Conservation (phyloP, 2,329 filamentous ascomycete species). For the Colletotrichum paranaense region DNA sequence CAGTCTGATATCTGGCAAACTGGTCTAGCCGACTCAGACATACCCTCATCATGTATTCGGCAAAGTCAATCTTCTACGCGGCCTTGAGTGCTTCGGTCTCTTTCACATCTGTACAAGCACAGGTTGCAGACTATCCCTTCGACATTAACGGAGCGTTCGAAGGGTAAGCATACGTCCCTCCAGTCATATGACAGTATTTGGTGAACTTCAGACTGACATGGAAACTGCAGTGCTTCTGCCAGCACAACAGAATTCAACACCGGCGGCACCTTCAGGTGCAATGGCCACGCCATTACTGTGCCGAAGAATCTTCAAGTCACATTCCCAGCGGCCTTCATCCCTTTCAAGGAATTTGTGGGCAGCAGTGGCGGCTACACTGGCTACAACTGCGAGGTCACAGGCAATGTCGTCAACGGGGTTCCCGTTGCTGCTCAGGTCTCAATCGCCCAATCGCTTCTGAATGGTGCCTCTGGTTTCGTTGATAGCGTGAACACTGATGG, state of each 20-base stretch:
- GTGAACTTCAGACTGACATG: background rate
- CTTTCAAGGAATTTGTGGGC: constrained; percentile 36
- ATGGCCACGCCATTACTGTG: constrained; percentile 33
- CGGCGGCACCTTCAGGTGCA: constrained; percentile 33
- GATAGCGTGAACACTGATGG: constrained; percentile 46
- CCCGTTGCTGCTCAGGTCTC: constrained; percentile 52
- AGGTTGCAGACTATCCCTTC: constrained; percentile 24
- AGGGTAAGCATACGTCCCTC: background rate
- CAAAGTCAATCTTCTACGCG: constrained; percentile 5
- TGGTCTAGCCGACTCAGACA: background rate
- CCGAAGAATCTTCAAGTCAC: constrained; percentile 38
- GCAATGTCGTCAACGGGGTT: constrained; percentile 50
- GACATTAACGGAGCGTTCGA: constrained; percentile 34
- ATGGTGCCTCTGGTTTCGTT: constrained; percentile 49
- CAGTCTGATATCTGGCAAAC: background rate
- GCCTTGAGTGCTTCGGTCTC: constrained; percentile 11
- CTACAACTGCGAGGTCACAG: constrained; percentile 43
- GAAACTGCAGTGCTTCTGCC: constrained; percentile 26
- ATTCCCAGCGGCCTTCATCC: constrained; percentile 37
- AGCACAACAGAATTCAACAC: constrained; percentile 27
- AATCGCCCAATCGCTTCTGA: constrained; percentile 48
- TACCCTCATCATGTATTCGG: constrained; percentile 4
- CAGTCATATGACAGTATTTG: fast-evolving
- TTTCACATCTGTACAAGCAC: constrained; percentile 4
- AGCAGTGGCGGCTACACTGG: constrained; percentile 5